Base-by-base conservation (phyloP, 2,329 filamentous ascomycete genomes). In the Immersiporthe knoxdaviesiana region DNA sequence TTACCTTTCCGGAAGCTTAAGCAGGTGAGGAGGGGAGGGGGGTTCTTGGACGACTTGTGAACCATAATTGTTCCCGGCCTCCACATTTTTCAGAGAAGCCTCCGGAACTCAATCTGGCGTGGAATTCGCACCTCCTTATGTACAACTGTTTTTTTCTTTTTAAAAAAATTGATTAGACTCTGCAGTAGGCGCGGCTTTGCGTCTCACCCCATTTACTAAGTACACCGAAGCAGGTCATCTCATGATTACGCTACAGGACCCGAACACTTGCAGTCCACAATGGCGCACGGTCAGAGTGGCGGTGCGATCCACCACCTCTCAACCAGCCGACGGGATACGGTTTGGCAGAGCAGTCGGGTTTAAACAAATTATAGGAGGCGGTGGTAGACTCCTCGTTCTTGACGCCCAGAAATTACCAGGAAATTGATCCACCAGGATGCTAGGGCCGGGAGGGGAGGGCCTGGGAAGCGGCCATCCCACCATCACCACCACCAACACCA, bases 31-130 rank as follows among this genome's bases (percentile, higher is more conserved):
- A 59, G 8, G 35, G 65, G 61, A 50, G 52, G 8, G 35, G 65
- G 64, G 47, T 59, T 58, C 58, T 54, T 50, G 56, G n/a, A 47
- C 39, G 63, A 50, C 47, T 37, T 37, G 50, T 63, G 68, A 30
- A 30, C 27, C 52, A 56, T 12, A 30, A 16, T 32, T 16, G 14
- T 30, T 30, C 52, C 24, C 52, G 27, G 27, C 27, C 27, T 56
- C 52, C 27, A 56, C 44, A 47, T 47, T 47, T 54, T 24, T 18
- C 12, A 12, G 12, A 30, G 52, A 8, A 12, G n/a, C n/a, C n/a
- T n/a, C n/a, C n/a, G n/a, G n/a, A n/a, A n/a, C n/a, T n/a, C 27
- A 30, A 56, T 10, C 27, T 56, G 52, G 27, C 50, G n/a, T 54
- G 11, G n/a, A 6, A 27, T 27, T 54, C n/a, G 50, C 50, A 27